Evolutionary conservation across 768 basidiomycete genomes (phyloP).

Genomic region (Panaeolus papilionaceus): DNA sequence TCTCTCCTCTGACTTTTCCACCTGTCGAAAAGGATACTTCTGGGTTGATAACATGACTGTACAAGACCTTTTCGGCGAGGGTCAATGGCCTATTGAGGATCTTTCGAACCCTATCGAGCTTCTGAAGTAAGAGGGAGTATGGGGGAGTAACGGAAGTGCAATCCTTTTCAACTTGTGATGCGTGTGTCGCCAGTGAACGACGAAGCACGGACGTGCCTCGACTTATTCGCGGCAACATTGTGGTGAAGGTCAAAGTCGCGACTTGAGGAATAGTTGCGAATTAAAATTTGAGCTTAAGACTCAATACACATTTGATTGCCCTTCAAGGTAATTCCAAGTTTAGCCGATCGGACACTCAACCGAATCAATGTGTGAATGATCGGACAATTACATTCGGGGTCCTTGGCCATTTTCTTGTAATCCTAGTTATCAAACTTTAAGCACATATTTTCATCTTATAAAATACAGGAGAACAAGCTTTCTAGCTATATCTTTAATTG

Average conservation of each 20-base stretch:
- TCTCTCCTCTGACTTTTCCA: conserved; percentile 80
- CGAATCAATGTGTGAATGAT: conserved; percentile 7
- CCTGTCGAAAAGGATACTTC: conserved; percentile 69
- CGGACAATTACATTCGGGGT: not conserved
- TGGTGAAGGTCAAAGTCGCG: conserved; percentile 3
- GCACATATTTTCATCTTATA: not conserved
- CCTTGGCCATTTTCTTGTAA: too few species aligned
- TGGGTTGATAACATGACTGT: conserved; percentile 88
- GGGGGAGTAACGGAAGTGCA: conserved; percentile 82
- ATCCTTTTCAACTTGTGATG: conserved; percentile 44
- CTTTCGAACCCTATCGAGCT: conserved; percentile 70
- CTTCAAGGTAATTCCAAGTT: conserved; percentile 5
- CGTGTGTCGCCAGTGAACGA: conserved; percentile 46
- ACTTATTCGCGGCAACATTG: conserved; percentile 37
- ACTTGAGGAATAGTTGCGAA: not conserved
- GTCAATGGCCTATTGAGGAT: conserved; percentile 84
- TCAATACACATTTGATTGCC: not conserved
- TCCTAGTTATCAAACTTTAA: not conserved
- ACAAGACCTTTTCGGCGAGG: conserved; percentile 97
- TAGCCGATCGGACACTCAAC: conserved; percentile 7
- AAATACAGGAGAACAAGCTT: not conserved
- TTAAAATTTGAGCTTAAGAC: not conserved
- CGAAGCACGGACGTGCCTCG: conserved; percentile 30
- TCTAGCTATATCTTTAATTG: conserved; percentile 30
- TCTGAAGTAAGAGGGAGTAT: conserved; percentile 72